These are phyloP conservation scores for Lactarius pseudohatsudake DNA, from an alignment of 768 basidiomycete genomes.

Conservation along the genomic window DNA sequence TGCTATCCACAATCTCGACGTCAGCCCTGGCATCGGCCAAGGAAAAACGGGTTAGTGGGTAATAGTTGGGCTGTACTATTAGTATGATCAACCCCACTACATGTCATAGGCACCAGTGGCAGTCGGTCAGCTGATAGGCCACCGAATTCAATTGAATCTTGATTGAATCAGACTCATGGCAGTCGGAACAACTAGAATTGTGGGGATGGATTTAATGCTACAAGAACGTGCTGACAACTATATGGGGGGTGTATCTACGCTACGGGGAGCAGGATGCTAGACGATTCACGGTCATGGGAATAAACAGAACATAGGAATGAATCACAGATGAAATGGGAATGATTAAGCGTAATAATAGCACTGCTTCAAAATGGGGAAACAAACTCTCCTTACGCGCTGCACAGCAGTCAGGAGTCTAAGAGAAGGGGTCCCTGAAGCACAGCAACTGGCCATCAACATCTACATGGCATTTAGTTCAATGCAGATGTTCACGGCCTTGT, in stretches of 20 bases:
- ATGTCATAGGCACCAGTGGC: neutral
- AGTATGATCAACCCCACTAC: neutral
- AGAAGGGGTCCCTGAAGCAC: neutral
- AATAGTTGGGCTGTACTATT: neutral
- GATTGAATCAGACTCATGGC: neutral
- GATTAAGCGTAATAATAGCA: neutral
- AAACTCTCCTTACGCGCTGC: neutral
- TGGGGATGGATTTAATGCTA: neutral
- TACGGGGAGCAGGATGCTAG: neutral
- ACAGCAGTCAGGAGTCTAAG: conserved; percentile 2
- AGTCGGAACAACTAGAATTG: neutral
- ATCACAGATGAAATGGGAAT: neutral
- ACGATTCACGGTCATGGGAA: neutral
- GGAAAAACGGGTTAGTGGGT: neutral
- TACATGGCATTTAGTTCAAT: conserved; percentile 13
- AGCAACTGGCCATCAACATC: neutral
- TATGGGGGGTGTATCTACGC: neutral
- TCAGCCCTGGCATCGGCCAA: neutral
- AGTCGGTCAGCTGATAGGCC: neutral
- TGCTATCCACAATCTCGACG: neutral
- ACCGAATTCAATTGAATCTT: neutral
- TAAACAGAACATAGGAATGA: neutral
- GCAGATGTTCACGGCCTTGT: conserved; percentile 16
- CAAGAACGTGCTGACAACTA: neutral
- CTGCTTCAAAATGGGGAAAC: neutral